These are phyloP conservation scores for Brassica hybrid DNA, from an alignment of 441 rosid genomes.

Conservation along the genomic window DNA sequence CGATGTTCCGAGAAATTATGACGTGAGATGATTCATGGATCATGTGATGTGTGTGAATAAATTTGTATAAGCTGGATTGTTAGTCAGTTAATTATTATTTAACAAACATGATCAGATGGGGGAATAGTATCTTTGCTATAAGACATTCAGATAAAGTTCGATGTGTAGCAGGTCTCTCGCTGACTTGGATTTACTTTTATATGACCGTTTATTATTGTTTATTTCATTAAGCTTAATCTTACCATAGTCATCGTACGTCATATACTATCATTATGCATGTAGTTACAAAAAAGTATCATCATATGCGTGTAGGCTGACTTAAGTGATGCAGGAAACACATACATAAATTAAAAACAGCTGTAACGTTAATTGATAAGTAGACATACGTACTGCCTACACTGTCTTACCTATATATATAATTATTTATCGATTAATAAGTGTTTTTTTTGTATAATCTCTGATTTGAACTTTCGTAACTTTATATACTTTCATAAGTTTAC, in stretches of 20 bases:
- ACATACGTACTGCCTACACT: neutral
- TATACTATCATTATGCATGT: no score
- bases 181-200: conserved; percentile 56
- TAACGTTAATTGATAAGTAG: conserved; percentile 1
- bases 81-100: neutral
- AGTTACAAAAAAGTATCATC: neutral
- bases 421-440: neutral
- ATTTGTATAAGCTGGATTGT: neutral
- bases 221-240: neutral
- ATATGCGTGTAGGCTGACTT: conserved; percentile 17
- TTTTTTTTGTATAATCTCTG: neutral
- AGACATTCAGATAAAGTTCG: conserved; percentile 52
- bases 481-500: neutral
- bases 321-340: conserved; percentile 11
- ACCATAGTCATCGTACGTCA: conserved; percentile 21
- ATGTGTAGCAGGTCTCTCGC: conserved; percentile 43
- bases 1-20: conserved; percentile 19
- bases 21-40: conserved; percentile 27
- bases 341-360: neutral
- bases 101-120: conserved; percentile 41
- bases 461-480: neutral
- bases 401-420: neutral
- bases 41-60: conserved; percentile 35
- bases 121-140: conserved; percentile 58
- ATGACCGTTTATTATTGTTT: conserved; percentile 13